phyloP scores from a whole-genome alignment of 1,284 basidiomycete species.

The Tilletia caries region DNA sequence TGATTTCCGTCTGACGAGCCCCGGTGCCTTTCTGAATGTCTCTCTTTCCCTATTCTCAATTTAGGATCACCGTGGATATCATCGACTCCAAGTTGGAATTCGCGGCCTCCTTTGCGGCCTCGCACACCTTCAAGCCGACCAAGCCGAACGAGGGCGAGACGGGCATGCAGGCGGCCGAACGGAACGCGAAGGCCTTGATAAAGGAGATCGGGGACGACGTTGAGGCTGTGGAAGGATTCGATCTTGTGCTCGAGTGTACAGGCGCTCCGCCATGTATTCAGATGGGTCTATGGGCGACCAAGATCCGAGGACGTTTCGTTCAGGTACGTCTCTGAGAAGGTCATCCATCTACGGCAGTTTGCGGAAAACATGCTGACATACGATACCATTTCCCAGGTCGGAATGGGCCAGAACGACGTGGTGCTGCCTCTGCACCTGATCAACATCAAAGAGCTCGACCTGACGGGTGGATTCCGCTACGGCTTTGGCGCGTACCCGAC shows the following conservation, averaged over 20 bases:
- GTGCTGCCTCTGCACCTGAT: constrained; percentile 44
- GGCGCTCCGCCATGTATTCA: constrained; percentile 56
- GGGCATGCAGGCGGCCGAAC: constrained; percentile 56
- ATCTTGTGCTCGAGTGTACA: constrained; percentile 64
- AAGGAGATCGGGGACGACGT: constrained; percentile 56
- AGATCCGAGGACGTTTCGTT: constrained; percentile 43
- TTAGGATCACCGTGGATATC: constrained; percentile 65
- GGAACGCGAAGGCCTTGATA: constrained; percentile 58
- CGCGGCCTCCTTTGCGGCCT: constrained; percentile 81
- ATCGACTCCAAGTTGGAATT: constrained; percentile 77
- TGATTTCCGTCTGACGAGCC: too few relatives aligned
- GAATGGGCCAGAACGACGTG: constrained; percentile 55
- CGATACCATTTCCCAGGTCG: constrained; percentile 59
- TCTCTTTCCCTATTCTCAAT: constrained; percentile 67
- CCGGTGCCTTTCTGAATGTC: too few relatives aligned
- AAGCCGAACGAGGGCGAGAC: constrained; percentile 40
- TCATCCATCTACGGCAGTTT: too few relatives aligned
- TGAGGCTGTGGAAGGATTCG: constrained; percentile 58
- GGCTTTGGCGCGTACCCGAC: constrained; percentile 69
- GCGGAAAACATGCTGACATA: neutral
- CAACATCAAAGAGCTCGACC: constrained; percentile 68
- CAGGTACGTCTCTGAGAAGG: constrained; percentile 15
- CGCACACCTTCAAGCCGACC: constrained; percentile 70
- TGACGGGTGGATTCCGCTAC: constrained; percentile 84
- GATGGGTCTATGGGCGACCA: constrained; percentile 41